Conservation (phyloP, 139 green algal genomes). For the Micromonas commoda region DNA sequence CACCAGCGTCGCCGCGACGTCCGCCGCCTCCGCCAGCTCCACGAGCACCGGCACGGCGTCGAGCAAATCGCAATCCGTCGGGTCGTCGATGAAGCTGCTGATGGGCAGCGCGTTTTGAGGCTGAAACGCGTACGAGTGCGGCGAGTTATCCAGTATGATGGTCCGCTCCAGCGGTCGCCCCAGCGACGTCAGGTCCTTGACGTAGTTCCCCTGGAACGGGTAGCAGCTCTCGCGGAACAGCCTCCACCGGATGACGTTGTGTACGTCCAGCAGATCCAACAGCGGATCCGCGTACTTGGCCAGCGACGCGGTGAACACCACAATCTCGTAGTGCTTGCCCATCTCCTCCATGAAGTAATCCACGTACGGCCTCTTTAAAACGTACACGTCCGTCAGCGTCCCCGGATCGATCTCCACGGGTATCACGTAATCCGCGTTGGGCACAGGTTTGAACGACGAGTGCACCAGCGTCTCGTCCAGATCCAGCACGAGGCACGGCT, state of each 20-base stretch:
- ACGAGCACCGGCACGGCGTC: slow-evolving; percentile 70
- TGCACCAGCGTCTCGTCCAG: slow-evolving; percentile 98
- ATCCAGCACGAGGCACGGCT: slow-evolving; percentile 72
- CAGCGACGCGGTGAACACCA: slow-evolving; percentile 89
- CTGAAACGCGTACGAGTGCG: slow-evolving; percentile 89
- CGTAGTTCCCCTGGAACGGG: slow-evolving; percentile 81
- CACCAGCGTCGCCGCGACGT: neutral
- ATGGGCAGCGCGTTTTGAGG: slow-evolving; percentile 92
- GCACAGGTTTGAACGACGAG: slow-evolving; percentile 87
- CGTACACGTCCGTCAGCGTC: slow-evolving; percentile 55
- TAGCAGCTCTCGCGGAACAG: slow-evolving; percentile 90
- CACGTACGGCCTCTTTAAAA: slow-evolving; percentile 87
- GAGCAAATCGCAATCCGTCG: slow-evolving; percentile 78
- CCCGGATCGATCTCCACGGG: slow-evolving; percentile 83
- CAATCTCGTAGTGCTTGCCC: slow-evolving; percentile 59
- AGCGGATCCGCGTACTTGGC: slow-evolving; percentile 80
- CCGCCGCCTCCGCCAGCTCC: neutral
- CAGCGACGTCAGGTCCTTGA: slow-evolving; percentile 81
- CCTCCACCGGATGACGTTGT: slow-evolving; percentile 66
- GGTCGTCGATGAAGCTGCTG: slow-evolving; percentile 87
- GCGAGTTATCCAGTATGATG: slow-evolving; percentile 97
- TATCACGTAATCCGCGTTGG: slow-evolving; percentile 83
- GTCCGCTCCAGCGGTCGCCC: slow-evolving; percentile 65
- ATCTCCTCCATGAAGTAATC: slow-evolving; percentile 79
- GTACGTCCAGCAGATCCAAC: slow-evolving; percentile 80